These are phyloP conservation scores for Globisporangium cylindrosporum DNA, from an alignment of 352 stramenopile species.

Conservation along the genomic window DNA sequence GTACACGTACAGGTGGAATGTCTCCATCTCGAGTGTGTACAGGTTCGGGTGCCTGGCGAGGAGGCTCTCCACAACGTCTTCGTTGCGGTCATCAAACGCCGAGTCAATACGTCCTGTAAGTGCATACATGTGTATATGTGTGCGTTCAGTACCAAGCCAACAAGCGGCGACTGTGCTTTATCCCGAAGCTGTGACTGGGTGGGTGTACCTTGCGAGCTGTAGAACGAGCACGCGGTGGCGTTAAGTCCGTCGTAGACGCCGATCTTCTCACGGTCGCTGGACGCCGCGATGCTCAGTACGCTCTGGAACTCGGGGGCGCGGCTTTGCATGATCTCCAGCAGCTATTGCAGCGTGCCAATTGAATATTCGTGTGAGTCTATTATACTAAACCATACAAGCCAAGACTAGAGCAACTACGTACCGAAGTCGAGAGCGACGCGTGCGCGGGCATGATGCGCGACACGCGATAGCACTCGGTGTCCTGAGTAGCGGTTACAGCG, in stretches of 20 bases:
- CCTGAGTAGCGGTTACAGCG: not conserved
- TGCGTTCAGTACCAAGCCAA: not conserved
- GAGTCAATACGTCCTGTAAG: conserved; percentile 32
- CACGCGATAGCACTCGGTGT: conserved; percentile 26
- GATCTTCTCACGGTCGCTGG: conserved; percentile 18
- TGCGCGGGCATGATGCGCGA: conserved; percentile 37
- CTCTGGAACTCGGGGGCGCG: conserved; percentile 22
- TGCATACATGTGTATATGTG: not conserved
- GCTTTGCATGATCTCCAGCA: conserved; percentile 26
- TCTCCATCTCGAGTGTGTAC: conserved; percentile 70
- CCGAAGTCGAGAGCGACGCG: conserved; percentile 25
- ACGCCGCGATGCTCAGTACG: conserved; percentile 18
- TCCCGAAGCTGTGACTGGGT: no score
- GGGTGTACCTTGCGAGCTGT: conserved; percentile 57
- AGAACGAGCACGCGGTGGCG: conserved; percentile 63
- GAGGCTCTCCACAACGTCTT: conserved; percentile 38
- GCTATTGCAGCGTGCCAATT: conserved; percentile 9
- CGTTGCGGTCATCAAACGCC: conserved; percentile 66
- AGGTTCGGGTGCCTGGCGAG: conserved; percentile 26
- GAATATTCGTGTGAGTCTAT: not conserved
- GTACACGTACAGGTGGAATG: conserved; percentile 51
- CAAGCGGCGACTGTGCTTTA: not conserved
- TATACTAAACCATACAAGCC: not conserved
- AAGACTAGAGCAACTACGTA: conserved; percentile 7
- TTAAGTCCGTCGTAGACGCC: conserved; percentile 47